A percentile compares a stretch with the other conserved stretches of the same genome.
phyloP scores from a whole-genome alignment of 2,329 filamentous ascomycete species.

The Aspergillus brunneoviolaceus region DNA sequence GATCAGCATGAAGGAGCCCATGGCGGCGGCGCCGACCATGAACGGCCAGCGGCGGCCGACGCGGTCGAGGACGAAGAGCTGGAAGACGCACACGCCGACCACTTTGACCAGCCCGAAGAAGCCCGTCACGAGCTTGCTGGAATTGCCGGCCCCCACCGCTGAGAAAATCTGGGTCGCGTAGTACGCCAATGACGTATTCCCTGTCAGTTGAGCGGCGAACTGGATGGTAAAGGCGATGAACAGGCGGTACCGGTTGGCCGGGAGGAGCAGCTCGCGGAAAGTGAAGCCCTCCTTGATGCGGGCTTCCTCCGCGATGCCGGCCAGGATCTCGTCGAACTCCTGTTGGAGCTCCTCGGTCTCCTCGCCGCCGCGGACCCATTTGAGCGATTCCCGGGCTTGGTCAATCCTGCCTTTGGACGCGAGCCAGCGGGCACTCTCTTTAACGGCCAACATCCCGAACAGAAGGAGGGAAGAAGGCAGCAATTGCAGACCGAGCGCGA shows the following conservation, averaged over 20 bases:
- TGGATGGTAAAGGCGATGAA: constrained; percentile 53
- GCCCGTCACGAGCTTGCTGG: constrained; percentile 52
- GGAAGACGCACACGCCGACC: constrained; percentile 48
- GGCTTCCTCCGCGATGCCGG: constrained; percentile 50
- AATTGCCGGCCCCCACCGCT: constrained; percentile 49
- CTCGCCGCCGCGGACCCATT: constrained; percentile 54
- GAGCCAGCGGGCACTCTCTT: constrained; percentile 51
- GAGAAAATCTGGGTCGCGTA: constrained; percentile 55
- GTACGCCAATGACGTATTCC: constrained; percentile 54
- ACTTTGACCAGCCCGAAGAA: constrained; percentile 57
- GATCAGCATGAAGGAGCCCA: constrained; percentile 56
- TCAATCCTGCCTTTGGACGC: constrained; percentile 48
- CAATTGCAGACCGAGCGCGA: constrained; percentile 50
- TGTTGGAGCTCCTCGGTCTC: constrained; percentile 33
- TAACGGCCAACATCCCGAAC: constrained; percentile 51
- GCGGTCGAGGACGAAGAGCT: constrained; percentile 51
- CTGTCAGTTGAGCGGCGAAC: constrained; percentile 51
- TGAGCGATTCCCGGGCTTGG: constrained; percentile 49
- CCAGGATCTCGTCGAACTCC: constrained; percentile 42
- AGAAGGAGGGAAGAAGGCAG: constrained; percentile 50
- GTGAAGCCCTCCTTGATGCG: constrained; percentile 48
- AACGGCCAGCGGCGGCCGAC: constrained; percentile 52
- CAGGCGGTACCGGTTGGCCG: constrained; percentile 50
- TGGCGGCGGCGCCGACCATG: constrained; percentile 50
- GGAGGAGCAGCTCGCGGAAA: constrained; percentile 48